Evolutionary conservation across 164 flowering plant species (phyloP), one percentile per base, ranked within the genome.

Genomic region (Chimonanthus praecox): DNA sequence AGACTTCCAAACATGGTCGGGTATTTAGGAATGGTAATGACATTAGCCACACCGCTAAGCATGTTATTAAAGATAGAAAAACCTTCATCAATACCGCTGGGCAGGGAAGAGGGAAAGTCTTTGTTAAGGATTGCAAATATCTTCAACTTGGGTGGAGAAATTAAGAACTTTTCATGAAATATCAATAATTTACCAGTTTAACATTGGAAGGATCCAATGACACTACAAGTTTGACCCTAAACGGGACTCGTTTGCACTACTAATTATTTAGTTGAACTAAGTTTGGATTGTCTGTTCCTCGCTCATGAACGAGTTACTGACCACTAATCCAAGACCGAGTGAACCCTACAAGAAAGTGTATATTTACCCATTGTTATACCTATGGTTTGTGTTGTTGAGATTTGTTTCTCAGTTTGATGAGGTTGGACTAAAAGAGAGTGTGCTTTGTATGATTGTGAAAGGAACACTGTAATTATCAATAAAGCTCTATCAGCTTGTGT

Each of bases 81-180:
- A 73, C 60, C 11, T 5, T 43, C 66, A 47, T 11, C n/a, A 64
- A n/a, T 20, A 7, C 13, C 15, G 21, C 65, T 5, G 20, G 43
- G 21, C 70, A 43, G 46, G n/a, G 68, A 6, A 66, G 46, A 43
- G 44, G 68, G 13, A 75, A 54, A 43, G 68, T 16, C 4, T 15
- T 10, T 33, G n/a, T 20, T 7, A 70, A 64, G 68, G 45, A 70
- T 16, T 49, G 1, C 11, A 76, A 73, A 18, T 43, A 72, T 5
- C 76, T 74, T 70, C 70, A 77, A 75, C 16, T 75, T 62, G 82
- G 77, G 58, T 78, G 83, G 85, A 80, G 20, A 70, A 21, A 16
- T 33, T 76, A 61, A 76, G 44, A 43, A 71, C 9, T 15, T 46
- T 61, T 47, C 18, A 64, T 64, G 68, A 15, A 46, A 65, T 65